Conservation (phyloP, 2,329 filamentous ascomycete genomes). For the Fusarium temperatum region DNA sequence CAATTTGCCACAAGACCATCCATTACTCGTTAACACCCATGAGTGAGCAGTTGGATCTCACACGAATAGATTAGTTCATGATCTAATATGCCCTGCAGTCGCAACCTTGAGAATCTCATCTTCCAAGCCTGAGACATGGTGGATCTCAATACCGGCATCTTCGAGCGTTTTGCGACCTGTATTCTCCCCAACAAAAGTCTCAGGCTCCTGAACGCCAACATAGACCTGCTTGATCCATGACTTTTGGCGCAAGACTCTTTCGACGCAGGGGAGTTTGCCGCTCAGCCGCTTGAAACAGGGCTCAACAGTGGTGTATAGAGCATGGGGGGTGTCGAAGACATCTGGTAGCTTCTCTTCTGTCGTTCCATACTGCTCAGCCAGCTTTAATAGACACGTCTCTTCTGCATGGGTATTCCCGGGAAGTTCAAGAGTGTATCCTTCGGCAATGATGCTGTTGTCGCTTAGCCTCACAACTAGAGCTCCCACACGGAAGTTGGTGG, state of each 20-base stretch:
- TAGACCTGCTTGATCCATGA: slow-evolving; percentile 79
- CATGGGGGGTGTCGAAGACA: slow-evolving; percentile 47
- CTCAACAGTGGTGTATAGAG: slow-evolving; percentile 92
- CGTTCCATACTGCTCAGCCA: slow-evolving; percentile 58
- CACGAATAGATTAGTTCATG: background rate
- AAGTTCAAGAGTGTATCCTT: slow-evolving; percentile 91
- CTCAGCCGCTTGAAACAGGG: slow-evolving; percentile 79
- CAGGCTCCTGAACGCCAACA: slow-evolving; percentile 87
- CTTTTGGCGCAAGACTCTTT: slow-evolving; percentile 75
- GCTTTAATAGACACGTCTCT: slow-evolving; percentile 88
- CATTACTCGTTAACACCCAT: too few species aligned
- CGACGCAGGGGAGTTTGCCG: slow-evolving; percentile 79
- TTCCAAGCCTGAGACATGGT: slow-evolving; percentile 79
- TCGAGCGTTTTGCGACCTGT: slow-evolving; percentile 76
- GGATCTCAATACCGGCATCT: slow-evolving; percentile 76
- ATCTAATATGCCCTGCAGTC: slow-evolving; percentile 75
- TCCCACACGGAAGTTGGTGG: slow-evolving; percentile 93
- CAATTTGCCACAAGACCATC: background rate
- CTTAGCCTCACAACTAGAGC: slow-evolving; percentile 78
- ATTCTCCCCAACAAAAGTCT: slow-evolving; percentile 88
- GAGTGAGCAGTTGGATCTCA: background rate
- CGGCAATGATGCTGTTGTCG: slow-evolving; percentile 71
- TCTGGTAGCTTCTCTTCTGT: slow-evolving; percentile 64
- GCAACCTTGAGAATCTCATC: slow-evolving; percentile 83
- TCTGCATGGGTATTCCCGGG: slow-evolving; percentile 96